Conservation (phyloP, 257 asterid species). For the Nicotiana benthamiana region DNA sequence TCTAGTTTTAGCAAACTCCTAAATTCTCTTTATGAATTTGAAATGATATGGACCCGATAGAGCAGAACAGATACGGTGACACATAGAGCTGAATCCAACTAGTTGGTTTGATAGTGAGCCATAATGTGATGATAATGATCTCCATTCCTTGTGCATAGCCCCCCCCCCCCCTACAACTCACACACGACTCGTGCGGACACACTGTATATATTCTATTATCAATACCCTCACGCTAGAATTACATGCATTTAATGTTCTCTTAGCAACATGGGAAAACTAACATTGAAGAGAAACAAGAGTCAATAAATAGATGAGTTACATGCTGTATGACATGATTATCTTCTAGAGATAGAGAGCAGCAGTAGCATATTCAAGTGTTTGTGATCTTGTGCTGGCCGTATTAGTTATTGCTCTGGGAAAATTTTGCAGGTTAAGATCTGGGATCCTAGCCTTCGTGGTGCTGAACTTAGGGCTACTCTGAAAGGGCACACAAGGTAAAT, state of each 20-base stretch:
- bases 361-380: conserved; percentile 2
- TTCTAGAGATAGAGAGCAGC: conserved; percentile 5
- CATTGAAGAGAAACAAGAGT: neutral
- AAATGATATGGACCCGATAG: neutral
- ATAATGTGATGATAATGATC: neutral
- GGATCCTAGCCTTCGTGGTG: conserved; percentile 95
- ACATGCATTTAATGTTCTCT: neutral
- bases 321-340: neutral
- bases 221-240: neutral
- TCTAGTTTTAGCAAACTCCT: neutral
- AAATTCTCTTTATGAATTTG: neutral
- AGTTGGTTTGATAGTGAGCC: neutral
- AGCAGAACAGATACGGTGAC: neutral
- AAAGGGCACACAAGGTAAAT: conserved; percentile 81
- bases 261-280: neutral
- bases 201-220: neutral
- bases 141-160: neutral
- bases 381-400: neutral
- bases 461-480: conserved; percentile 88
- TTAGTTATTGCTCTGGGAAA: neutral
- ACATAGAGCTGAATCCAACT: neutral
- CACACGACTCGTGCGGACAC: neutral
- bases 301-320: neutral
- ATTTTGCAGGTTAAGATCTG: conserved; percentile 74
- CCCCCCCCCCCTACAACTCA: neutral